Base-by-base conservation (phyloP, 2,329 filamentous ascomycete species). In the Scedosporium boydii region DNA sequence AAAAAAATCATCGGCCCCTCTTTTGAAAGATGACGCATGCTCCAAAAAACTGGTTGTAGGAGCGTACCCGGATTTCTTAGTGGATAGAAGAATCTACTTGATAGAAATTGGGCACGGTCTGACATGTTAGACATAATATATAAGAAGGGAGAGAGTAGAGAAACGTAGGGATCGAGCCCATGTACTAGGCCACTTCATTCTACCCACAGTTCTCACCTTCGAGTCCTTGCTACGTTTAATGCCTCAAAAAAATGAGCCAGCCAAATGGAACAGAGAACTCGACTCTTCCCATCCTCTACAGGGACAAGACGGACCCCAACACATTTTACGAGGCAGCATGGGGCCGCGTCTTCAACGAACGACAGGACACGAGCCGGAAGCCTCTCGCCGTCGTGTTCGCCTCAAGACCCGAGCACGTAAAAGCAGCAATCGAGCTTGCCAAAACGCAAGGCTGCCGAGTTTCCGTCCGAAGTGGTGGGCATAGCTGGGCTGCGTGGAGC, bases 401-500 rank as follows among this genome's bases (percentile, higher is more conserved):
- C 5, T 73, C 71, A 1, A 68, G 65, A 5, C 67, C 70, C 4
- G 65, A 69, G 6, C 74, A 80, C 63, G 69, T 81, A 9, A 64
- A 72, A 5, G 66, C 68, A 26, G 76, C 77, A 0, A 74, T 80
- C 0, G 67, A 70, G 14, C 67, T 80, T 3, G 78, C 79, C 4
- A 69, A 70, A 6, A 21, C 6, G 5, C 48, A 53, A 23, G 18
- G 18, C 48, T 74, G 70, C 64, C 72, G 76, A 3, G 70, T 82
- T 1, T 78, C 78, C 1, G 73, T 82, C 3, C 74, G 79, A 3
- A 78, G 77, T 6, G 80, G 80, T 4, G 80, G 80, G 0, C 80
- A 82, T 64, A 75, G 71, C 63, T 81, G 77, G 76, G 77, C 79
- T 0, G 78, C 74, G 0, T 82, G 79, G 78, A 79, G 76, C 63